Evolutionary conservation across 331 rosid species (phyloP).

Genomic region (Ulmus americana): DNA sequence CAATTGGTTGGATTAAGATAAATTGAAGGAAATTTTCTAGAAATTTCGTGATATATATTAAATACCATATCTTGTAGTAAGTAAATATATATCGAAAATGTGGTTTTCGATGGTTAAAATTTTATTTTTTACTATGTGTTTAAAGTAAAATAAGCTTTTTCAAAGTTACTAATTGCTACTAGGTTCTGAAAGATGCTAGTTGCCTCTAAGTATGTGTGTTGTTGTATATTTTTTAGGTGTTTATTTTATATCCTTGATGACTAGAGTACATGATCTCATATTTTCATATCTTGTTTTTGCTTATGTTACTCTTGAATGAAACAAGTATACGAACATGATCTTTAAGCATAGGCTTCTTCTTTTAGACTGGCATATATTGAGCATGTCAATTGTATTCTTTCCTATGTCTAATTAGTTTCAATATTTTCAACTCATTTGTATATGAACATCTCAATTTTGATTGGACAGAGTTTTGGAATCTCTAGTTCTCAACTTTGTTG

Average conservation of each 20-base stretch:
- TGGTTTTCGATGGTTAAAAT: background rate
- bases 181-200: too few species aligned
- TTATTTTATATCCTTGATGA: background rate
- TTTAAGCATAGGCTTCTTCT: too few species aligned
- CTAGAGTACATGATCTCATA: background rate
- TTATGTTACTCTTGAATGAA: background rate
- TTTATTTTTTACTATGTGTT: background rate
- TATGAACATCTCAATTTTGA: background rate
- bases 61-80: background rate
- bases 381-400: background rate
- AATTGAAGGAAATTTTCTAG: slow-evolving; percentile 5
- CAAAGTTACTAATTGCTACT: too few species aligned
- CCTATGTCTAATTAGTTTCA: background rate
- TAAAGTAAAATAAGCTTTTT: background rate
- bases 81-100: background rate
- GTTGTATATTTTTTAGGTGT: too few species aligned
- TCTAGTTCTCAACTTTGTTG: background rate
- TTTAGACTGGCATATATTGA: background rate
- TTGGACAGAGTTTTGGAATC: background rate
- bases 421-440: background rate
- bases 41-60: background rate
- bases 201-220: too few species aligned
- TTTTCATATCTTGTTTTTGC: background rate
- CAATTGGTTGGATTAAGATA: slow-evolving; percentile 11
- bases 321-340: background rate